phyloP scores from a whole-genome alignment of 495 filamentous ascomycete species.

The Penicillium chermesinum region DNA sequence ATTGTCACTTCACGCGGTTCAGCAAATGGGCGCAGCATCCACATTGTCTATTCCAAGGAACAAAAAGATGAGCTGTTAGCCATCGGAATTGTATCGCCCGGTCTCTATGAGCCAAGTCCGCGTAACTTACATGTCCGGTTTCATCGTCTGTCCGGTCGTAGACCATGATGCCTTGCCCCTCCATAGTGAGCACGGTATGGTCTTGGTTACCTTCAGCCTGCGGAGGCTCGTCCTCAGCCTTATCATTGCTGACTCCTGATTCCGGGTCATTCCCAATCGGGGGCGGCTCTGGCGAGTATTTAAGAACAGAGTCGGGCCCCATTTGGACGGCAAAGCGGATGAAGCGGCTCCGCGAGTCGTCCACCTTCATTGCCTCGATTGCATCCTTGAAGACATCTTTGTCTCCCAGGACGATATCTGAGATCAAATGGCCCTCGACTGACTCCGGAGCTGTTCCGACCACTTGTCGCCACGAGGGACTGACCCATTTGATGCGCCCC shows the following conservation, averaged over 20 bases:
- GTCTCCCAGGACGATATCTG: conserved; percentile 75
- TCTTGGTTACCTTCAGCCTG: conserved; percentile 41
- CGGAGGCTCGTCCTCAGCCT: conserved; percentile 25
- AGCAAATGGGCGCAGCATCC: conserved; percentile 96
- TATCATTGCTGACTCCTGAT: conserved; percentile 11
- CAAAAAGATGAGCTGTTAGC: conserved; percentile 16
- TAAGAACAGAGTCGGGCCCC: conserved; percentile 63
- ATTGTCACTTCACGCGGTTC: conserved; percentile 88
- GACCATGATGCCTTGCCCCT: conserved; percentile 96
- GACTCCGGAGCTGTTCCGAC: conserved; percentile 71
- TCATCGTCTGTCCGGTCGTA: conserved; percentile 81
- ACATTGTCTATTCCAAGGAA: conserved; percentile 77
- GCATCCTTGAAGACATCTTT: conserved; percentile 73
- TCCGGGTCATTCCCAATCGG: conserved; percentile 13
- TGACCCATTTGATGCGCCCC: conserved; percentile 87
- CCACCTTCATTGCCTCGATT: conserved; percentile 81
- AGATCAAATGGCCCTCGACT: conserved; percentile 70
- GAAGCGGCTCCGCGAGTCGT: conserved; percentile 89
- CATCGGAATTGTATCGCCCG: not conserved
- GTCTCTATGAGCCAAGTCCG: no score
- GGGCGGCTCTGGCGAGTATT: conserved; percentile 48
- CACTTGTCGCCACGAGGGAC: conserved; percentile 93
- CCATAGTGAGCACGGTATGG: conserved; percentile 64
- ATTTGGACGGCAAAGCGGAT: conserved; percentile 77
- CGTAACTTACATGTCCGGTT: conserved; percentile 75